Evolutionary conservation across 139 green algal species (phyloP), one percentile per base, ranked within the genome.

Genomic region (Edaphochlamys debaryana): DNA sequence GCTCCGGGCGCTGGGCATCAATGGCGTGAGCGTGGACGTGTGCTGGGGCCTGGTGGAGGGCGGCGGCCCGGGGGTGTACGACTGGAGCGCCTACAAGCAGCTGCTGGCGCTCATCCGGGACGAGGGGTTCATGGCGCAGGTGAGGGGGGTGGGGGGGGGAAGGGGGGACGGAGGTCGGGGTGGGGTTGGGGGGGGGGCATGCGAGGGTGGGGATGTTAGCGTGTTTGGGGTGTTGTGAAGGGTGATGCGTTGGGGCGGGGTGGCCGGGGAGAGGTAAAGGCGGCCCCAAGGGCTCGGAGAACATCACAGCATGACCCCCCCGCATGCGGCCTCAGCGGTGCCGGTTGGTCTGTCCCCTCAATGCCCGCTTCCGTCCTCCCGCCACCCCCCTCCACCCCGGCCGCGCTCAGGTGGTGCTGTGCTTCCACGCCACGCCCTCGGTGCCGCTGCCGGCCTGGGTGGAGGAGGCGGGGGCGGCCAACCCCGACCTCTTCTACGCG

Each of bases 401-500:
- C n/a, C n/a, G n/a, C n/a, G n/a, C n/a, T n/a, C 82, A 92, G 85
- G 86, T 88, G 4, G 68, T 67, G 2, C 82, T 93, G 17, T 90
- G 88, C 81, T 92, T 93, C 67, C 86, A 92, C 63, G 77, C 63
- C 23, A 87, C 79, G 2, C 69, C 84, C 4, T 50, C 67, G 30
- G 79, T 86, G 9, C 67, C 84, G 41, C 84, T 94, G 68, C 90
- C 90, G 0, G 41, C 67, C 6, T 94, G 90, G 90, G 83, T 94
- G 58, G 52, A 87, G 38, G 69, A 86, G 40, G 79, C 79, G 20
- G 88, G 88, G 20, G 52, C 58, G 48, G 41, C 60, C 38, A 88
- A 89, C 67, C 90, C 90, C 22, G 90, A 94, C 76, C 88, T 94
- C 32, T 92, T 82, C 67, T 92, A 85, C 81, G 89, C 85, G 9